Evolutionary conservation across 345 rosid genomes (phyloP).

Genomic region (Sisymbrium altissimum): DNA sequence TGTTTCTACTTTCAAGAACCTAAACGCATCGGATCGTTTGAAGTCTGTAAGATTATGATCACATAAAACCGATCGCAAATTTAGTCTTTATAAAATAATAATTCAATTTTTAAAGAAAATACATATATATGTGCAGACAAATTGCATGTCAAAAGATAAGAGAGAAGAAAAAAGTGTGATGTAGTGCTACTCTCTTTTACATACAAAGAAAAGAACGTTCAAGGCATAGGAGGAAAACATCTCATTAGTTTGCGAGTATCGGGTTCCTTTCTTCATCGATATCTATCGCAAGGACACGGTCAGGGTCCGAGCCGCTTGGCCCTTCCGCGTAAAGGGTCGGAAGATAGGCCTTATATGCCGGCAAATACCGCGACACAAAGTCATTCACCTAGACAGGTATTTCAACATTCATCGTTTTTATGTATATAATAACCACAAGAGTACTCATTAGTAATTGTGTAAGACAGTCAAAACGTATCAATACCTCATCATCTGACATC

Average conservation of each 20-base stretch:
- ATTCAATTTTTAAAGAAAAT: background rate
- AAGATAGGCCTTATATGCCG: slow-evolving; percentile 89
- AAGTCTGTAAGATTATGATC: background rate
- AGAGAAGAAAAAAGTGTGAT: background rate
- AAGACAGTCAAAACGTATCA: slow-evolving; percentile 1
- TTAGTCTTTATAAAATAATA: background rate
- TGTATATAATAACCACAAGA: background rate
- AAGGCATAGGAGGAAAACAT: background rate
- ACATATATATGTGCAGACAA: slow-evolving; percentile 2
- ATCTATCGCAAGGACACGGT: slow-evolving; percentile 57
- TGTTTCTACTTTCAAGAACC: background rate
- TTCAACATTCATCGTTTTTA: background rate
- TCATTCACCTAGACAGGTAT: slow-evolving; percentile 59
- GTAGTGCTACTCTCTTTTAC: slow-evolving; percentile 3
- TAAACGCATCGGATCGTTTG: background rate
- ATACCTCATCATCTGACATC: slow-evolving; percentile 92
- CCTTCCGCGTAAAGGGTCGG: slow-evolving; percentile 83
- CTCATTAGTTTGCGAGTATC: slow-evolving; percentile 34
- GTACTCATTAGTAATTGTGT: background rate
- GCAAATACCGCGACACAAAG: slow-evolving; percentile 88
- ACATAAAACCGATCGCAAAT: background rate
- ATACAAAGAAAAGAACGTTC: background rate
- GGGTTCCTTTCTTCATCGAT: slow-evolving; percentile 91
- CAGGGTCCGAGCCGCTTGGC: slow-evolving; percentile 76
- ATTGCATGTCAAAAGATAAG: background rate